Evolutionary conservation across 1,284 basidiomycete genomes (phyloP).

Genomic region (Stygiomarasmius scandens): DNA sequence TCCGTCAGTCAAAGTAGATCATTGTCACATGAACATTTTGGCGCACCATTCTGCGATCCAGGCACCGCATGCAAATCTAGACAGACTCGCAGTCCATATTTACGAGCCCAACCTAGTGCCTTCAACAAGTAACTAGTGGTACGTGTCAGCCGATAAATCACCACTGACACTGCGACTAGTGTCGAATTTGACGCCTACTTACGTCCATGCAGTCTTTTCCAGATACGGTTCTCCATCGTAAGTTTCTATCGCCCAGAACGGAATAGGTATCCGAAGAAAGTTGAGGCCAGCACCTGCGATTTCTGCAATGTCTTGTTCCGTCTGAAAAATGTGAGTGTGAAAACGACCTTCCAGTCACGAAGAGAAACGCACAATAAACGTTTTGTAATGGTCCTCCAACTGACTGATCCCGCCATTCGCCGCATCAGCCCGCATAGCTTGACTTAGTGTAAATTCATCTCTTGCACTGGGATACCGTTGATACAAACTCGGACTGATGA

Average conservation of each 20-base stretch:
- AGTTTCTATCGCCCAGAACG: conserved; percentile 72
- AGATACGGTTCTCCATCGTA: conserved; percentile 49
- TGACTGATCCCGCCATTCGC: conserved; percentile 54
- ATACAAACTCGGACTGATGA: conserved; percentile 63
- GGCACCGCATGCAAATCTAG: conserved; percentile 69
- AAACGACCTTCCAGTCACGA: conserved; percentile 18
- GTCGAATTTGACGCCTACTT: conserved; percentile 19
- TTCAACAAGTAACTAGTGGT: conserved; percentile 55
- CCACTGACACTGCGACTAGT: too few relatives aligned
- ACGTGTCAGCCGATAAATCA: background rate
- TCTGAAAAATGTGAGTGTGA: conserved; percentile 38
- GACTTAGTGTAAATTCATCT: conserved; percentile 63
- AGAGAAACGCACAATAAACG: conserved; percentile 58
- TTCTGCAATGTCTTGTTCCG: conserved; percentile 80
- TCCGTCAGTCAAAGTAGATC: conserved; percentile 21
- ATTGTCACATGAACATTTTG: conserved; percentile 1
- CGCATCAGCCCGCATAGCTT: conserved; percentile 48
- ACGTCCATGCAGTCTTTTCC: conserved; percentile 48
- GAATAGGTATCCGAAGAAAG: conserved; percentile 68
- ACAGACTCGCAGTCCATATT: conserved; percentile 71
- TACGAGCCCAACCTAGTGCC: conserved; percentile 68
- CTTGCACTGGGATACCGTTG: conserved; percentile 46
- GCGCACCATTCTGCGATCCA: conserved; percentile 64
- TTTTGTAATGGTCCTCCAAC: conserved; percentile 74
- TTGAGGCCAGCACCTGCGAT: conserved; percentile 74